These are phyloP conservation scores for Lizonia empirigonia DNA, from an alignment of 2,329 filamentous ascomycete species.

Conservation along the genomic window DNA sequence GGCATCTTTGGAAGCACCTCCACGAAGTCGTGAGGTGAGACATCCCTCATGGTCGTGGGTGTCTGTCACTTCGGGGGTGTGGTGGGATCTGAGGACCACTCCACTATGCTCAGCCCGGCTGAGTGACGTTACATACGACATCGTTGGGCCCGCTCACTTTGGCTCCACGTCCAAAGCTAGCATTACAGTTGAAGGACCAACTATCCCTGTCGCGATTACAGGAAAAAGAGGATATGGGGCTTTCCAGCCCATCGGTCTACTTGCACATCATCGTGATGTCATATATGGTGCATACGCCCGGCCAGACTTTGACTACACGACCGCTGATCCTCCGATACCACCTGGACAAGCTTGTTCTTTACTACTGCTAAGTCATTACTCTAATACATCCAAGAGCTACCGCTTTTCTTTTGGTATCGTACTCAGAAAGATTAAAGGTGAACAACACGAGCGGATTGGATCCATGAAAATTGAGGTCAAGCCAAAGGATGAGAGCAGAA, in stretches of 20 bases:
- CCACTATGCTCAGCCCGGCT: background rate
- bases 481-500: no score
- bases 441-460: no score
- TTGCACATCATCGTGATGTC: no score
- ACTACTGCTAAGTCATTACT: no score
- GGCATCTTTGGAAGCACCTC: background rate
- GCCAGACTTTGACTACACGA: background rate
- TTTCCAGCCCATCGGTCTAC: no score
- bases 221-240: no score
- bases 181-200: background rate
- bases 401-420: no score
- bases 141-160: background rate
- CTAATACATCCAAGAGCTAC: no score
- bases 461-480: no score
- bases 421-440: no score
- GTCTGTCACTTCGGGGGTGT: background rate
- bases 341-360: background rate
- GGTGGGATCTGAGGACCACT: accelerated
- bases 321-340: background rate
- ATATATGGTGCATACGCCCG: background rate
- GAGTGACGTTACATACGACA: background rate
- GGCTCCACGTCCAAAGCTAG: background rate
- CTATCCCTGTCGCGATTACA: background rate
- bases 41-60: slow-evolving; percentile 10
- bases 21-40: background rate